These are phyloP conservation scores for Metarhizium brunneum DNA, from an alignment of 2,329 filamentous ascomycete genomes.

Conservation along the genomic window DNA sequence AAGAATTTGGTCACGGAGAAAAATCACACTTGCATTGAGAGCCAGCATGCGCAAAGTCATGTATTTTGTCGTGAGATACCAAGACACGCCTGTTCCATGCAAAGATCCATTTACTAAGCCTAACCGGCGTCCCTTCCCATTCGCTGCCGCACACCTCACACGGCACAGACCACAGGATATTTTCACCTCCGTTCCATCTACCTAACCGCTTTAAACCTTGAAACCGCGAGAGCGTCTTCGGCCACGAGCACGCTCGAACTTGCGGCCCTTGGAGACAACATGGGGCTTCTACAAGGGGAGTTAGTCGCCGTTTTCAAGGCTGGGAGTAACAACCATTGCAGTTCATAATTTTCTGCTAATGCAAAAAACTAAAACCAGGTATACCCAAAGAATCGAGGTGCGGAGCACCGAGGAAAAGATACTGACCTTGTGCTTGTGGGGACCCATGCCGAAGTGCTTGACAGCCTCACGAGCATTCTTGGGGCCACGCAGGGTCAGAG, in stretches of 20 bases:
- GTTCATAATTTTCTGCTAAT: too few relatives aligned
- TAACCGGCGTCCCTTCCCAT: constrained; percentile 20
- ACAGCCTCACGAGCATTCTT: constrained; percentile 97
- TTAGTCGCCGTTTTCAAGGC: not conserved
- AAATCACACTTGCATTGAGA: not conserved
- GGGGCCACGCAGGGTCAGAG: constrained; percentile 89
- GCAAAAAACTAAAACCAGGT: too few relatives aligned
- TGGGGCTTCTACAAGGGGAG: constrained; percentile 68
- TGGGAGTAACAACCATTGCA: not conserved
- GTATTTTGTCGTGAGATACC: constrained; percentile 31
- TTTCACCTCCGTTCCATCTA: constrained; percentile 9
- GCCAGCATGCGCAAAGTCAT: constrained; percentile 15
- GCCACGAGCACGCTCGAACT: constrained; percentile 99
- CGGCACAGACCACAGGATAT: constrained; percentile 3
- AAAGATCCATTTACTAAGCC: constrained; percentile 23
- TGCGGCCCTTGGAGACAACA: constrained; percentile 96
- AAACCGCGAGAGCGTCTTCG: constrained; percentile 97
- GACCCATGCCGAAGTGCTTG: constrained; percentile 98
- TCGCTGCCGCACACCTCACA: constrained; percentile 2
- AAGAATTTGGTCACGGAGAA: constrained; percentile 2
- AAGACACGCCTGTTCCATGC: constrained; percentile 38
- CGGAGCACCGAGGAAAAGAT: not conserved
- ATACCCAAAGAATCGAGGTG: too few relatives aligned
- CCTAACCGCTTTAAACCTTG: constrained; percentile 76
- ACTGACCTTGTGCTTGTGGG: constrained; percentile 90